Conservation (phyloP, 2,329 filamentous ascomycete genomes). For the Mariannaea sp. region DNA sequence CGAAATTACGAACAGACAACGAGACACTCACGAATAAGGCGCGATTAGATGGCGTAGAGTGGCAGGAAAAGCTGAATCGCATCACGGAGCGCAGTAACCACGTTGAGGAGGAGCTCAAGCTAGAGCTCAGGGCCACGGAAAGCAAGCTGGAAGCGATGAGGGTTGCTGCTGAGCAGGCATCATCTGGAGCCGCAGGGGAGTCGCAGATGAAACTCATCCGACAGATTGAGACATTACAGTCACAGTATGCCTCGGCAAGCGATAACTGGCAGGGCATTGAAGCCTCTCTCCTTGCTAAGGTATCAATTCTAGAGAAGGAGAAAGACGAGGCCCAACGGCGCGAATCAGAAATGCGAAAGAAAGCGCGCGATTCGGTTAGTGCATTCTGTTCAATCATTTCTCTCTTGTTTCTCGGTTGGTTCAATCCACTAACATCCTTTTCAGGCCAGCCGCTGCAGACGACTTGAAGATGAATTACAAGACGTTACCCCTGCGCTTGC, state of each 20-base stretch:
- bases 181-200: conserved; percentile 79
- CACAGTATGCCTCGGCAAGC: conserved; percentile 90
- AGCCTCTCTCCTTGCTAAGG: conserved; percentile 76
- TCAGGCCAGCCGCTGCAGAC: conserved; percentile 67
- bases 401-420: not conserved
- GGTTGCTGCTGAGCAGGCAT: conserved; percentile 83
- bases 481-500: conserved; percentile 66
- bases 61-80: conserved; percentile 73
- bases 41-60: conserved; percentile 69
- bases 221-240: conserved; percentile 94
- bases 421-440: conserved; percentile 26
- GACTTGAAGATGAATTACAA: conserved; percentile 83
- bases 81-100: conserved; percentile 72
- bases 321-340: conserved; percentile 82
- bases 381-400: not conserved
- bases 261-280: conserved; percentile 99
- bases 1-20: conserved; percentile 78
- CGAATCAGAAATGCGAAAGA: conserved; percentile 86
- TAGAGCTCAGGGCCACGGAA: conserved; percentile 79
- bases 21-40: conserved; percentile 73
- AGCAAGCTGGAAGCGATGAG: conserved; percentile 89
- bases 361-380: conserved; percentile 82
- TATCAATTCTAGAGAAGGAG: conserved; percentile 83
- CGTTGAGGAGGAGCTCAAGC: conserved; percentile 76
- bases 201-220: conserved; percentile 87